These are phyloP conservation scores for Pleurotus tuber-regium DNA, from an alignment of 768 basidiomycete genomes.

Conservation along the genomic window DNA sequence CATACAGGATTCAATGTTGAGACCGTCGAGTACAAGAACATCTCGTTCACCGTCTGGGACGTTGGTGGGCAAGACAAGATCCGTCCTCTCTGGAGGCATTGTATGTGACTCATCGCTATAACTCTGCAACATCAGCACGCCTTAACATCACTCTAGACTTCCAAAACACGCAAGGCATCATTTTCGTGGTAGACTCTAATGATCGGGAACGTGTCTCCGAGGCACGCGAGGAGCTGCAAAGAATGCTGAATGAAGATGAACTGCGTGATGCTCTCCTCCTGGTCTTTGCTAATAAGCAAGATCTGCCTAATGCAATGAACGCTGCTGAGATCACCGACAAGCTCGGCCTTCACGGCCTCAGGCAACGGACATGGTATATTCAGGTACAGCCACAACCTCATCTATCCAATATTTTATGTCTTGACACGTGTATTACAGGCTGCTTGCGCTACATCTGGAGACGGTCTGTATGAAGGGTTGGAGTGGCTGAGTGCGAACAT, in stretches of 20 bases:
- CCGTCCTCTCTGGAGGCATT: slow-evolving; percentile 99
- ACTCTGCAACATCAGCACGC: slow-evolving; percentile 15
- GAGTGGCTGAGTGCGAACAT: slow-evolving; percentile 95
- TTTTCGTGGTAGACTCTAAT: slow-evolving; percentile 99
- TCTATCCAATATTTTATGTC: slow-evolving; percentile 12
- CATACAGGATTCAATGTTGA: slow-evolving; percentile 97
- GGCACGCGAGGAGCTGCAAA: slow-evolving; percentile 97
- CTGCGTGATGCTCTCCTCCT: slow-evolving; percentile 97
- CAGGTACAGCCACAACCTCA: slow-evolving; percentile 49
- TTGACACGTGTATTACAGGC: slow-evolving; percentile 50
- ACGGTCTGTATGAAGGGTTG: slow-evolving; percentile 97
- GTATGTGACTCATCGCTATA: slow-evolving; percentile 50
- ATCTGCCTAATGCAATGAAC: slow-evolving; percentile 99
- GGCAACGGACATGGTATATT: slow-evolving; percentile 98
- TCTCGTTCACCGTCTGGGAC: slow-evolving; percentile 99
- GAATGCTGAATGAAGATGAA: slow-evolving; percentile 99
- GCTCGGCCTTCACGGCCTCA: slow-evolving; percentile 95
- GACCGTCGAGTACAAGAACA: slow-evolving; percentile 99
- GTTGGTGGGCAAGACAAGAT: slow-evolving; percentile 99
- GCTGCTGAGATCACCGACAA: slow-evolving; percentile 99
- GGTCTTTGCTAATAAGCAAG: slow-evolving; percentile 99
- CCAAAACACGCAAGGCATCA: slow-evolving; percentile 99
- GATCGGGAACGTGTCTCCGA: slow-evolving; percentile 99
- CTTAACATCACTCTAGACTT: slow-evolving; percentile 63
- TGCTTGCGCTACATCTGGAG: slow-evolving; percentile 97